Percentiles rank a stretch among this genome's conserved stretches.
Evolutionary conservation across 257 asterid genomes (phyloP).

Genomic region (Gardenia jasminoides): DNA sequence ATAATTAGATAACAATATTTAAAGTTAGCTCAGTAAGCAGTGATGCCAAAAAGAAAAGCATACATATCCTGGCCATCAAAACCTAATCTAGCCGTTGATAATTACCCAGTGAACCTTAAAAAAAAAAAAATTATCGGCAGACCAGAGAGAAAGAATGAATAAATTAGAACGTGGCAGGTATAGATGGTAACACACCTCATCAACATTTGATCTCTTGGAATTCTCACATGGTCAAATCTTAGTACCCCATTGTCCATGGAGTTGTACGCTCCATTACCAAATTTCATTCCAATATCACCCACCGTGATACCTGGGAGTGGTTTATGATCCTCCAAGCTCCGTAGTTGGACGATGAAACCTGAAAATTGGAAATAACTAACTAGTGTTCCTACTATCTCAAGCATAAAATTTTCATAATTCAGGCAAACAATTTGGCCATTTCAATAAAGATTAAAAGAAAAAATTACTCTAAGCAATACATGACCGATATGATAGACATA

Average conservation of each 20-base stretch:
- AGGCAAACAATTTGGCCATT: background rate
- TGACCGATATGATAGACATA: too few relatives aligned
- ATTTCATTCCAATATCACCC: slow-evolving; percentile 97
- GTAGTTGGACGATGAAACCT: slow-evolving; percentile 93
- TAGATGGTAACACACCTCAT: slow-evolving; percentile 57
- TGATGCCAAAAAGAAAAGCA: background rate
- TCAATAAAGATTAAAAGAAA: background rate
- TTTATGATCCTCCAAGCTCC: slow-evolving; percentile 84
- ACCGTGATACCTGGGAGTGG: slow-evolving; percentile 90
- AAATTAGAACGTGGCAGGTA: background rate
- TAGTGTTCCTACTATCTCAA: background rate
- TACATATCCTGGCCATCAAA: background rate
- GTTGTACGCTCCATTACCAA: slow-evolving; percentile 97
- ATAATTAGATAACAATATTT: too few relatives aligned
- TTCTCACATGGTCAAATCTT: slow-evolving; percentile 84
- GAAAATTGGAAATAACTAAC: background rate
- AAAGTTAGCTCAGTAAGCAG: background rate
- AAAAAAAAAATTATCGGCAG: background rate
- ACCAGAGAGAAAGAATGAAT: background rate
- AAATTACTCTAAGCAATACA: too few relatives aligned
- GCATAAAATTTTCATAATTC: background rate
- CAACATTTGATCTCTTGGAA: slow-evolving; percentile 95
- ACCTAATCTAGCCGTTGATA: background rate
- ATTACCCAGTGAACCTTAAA: background rate
- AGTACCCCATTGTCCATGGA: slow-evolving; percentile 96